Base-by-base conservation (phyloP, 1,284 basidiomycete genomes). In the Cutaneotrichosporon dermatis region DNA sequence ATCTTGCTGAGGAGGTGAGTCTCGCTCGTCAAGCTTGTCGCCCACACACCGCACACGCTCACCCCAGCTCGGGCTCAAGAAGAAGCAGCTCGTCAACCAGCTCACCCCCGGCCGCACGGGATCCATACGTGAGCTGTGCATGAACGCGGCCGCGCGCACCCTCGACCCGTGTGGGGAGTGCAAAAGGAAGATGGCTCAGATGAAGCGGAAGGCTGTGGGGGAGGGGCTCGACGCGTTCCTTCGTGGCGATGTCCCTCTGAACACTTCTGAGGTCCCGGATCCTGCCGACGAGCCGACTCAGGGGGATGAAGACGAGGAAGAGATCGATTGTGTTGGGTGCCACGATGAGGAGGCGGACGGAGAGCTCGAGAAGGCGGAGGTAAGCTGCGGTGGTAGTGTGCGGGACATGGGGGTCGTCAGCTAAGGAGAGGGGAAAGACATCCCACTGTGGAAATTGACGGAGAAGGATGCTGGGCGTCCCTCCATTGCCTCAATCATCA, bases 91-190 rank as follows among this genome's bases (percentile, higher is more conserved):
- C 25, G 52, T 51, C 5, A 69, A 72, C 53, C 69, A 69, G 11
- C 66, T 66, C 12, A 67, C 69, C 51, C 59, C 61, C 9, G 69
- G 66, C 0, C 64, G 55, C 34, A 69, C 65, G 58, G 65, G 67
- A 0, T 68, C 68, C 48, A 43, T 72, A 7, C 62, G 69, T 41
- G 67, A 69, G 54, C 69, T 68, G 60, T 42, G 44, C 45, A 16
- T 58, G 15, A 45, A 45, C 15, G 35, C 53, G 3, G 46, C 46
- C 16, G 50, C 50, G 3, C 50, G 50, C 11, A 16, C 16, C 6
- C 16, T 41, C 10, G 50, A 51, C 15, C 50, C 16, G 16, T 51
- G 50, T 39, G 41, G 15, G 4, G 50, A 40, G 13, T 51, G 50
- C 39, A 40, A 25, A 9, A 51, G 41, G 50, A 51, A 39, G 15